phyloP scores from a whole-genome alignment of 2,329 filamentous ascomycete genomes.

The Tricladium varicosporioides region DNA sequence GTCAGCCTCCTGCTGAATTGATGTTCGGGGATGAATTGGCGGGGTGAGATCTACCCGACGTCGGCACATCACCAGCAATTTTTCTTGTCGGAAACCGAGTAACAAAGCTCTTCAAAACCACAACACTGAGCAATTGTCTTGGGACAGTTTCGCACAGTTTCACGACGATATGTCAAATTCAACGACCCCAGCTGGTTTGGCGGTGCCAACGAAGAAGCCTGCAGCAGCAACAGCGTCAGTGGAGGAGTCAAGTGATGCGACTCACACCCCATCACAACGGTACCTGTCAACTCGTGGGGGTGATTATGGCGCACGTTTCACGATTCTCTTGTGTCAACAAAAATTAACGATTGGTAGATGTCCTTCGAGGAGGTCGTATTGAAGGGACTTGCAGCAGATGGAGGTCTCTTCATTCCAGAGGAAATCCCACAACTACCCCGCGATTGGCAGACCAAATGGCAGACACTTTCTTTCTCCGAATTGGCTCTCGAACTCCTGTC shows the following conservation, averaged over 20 bases:
- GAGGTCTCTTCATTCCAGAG: slow-evolving; percentile 87
- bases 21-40: neutral
- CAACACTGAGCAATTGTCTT: neutral
- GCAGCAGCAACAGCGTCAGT: slow-evolving; percentile 9
- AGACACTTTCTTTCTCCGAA: slow-evolving; percentile 74
- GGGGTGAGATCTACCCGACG: neutral
- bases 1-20: neutral
- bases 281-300: slow-evolving; percentile 63
- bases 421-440: slow-evolving; percentile 65
- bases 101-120: neutral
- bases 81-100: neutral
- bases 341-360: slow-evolving; percentile 51
- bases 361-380: slow-evolving; percentile 90
- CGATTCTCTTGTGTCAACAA: neutral
- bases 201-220: slow-evolving; percentile 22
- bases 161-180: slow-evolving; percentile 17
- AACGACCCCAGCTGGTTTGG: slow-evolving; percentile 21
- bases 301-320: slow-evolving; percentile 54
- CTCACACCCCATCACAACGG: slow-evolving; percentile 51
- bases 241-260: slow-evolving; percentile 22
- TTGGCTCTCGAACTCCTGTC: slow-evolving; percentile 83
- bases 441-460: slow-evolving; percentile 70
- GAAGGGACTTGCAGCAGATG: slow-evolving; percentile 83
- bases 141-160: neutral
- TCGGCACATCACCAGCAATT: neutral